A percentile compares a stretch with the other conserved stretches of the same genome.
These are phyloP conservation scores for Beta lomatogona DNA, from an alignment of 179 eudicot species.

Conservation along the genomic window DNA sequence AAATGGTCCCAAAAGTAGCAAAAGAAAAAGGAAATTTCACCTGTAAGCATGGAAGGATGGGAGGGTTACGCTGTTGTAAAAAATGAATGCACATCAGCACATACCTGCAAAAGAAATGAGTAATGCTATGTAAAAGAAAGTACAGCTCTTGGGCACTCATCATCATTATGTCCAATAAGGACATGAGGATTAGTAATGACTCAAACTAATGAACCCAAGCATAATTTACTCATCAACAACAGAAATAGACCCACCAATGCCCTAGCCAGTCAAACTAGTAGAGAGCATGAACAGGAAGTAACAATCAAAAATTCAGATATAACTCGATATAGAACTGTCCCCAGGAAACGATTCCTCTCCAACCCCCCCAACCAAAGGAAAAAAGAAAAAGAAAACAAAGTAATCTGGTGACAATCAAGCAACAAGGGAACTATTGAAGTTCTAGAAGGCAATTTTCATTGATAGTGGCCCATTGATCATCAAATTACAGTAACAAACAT, in stretches of 20 bases:
- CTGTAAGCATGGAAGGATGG: conserved; percentile 97
- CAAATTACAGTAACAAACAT: background rate
- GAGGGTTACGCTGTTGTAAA: conserved; percentile 84
- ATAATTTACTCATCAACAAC: background rate
- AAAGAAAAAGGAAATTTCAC: conserved; percentile 30
- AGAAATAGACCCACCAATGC: background rate
- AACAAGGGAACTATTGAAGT: background rate
- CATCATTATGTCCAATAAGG: background rate
- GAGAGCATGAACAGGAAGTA: background rate
- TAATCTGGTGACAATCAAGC: background rate
- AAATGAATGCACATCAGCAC: conserved; percentile 98
- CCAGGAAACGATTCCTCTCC: background rate
- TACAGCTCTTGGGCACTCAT: background rate
- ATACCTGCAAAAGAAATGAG: conserved; percentile 57
- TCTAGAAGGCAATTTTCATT: background rate
- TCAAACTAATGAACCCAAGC: background rate
- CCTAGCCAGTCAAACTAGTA: background rate
- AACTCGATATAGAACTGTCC: background rate
- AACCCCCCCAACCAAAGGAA: background rate
- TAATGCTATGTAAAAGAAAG: background rate
- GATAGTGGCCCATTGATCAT: background rate
- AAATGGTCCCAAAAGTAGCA: background rate
- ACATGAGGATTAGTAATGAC: background rate
- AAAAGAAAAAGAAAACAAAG: background rate
- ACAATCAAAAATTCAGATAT: background rate